Evolutionary conservation across 139 green algal genomes (phyloP), one percentile per base, ranked within the genome.

Genomic region (Chlamydomonas asymmetrica): DNA sequence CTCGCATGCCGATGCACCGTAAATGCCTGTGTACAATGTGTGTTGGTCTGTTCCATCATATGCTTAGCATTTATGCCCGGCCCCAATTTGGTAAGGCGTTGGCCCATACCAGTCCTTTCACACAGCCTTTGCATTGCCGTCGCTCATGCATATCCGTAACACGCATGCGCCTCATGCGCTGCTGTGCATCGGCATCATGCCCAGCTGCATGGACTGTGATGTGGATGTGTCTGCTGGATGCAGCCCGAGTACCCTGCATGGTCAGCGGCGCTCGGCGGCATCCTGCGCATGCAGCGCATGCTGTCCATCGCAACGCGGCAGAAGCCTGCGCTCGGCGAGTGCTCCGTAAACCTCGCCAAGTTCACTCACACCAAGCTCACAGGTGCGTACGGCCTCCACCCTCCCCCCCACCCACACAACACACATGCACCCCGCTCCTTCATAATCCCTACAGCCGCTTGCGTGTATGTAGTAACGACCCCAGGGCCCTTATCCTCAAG

Each of bases 201-300:
- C 45, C 45, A 27, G n/a, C n/a, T 57, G 13, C 40, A 5, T 3
- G 62, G 29, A 23, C 50, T 25, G 22, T 61, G 66, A 62, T 74
- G 71, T 0, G 22, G 68, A 0, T 76, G 85, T 40, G 10, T 25
- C 31, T 18, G 1, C 13, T 57, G 74, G 4, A 22, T 40, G 16
- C 34, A 68, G 16, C 32, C 59, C 0, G 87, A 92, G 43, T 72
- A 79, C 54, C 43, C 63, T 56, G 80, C 87, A 1, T 91, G 87
- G 87, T 29, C 57, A 5, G 52, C 71, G 8, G 87, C 87, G 8
- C 59, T 80, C n/a, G 38, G 35, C 1, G 67, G 66, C 45, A 50
- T 91, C 10, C n/a, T 25, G 7, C 37, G 35, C 2, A 64, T 88
- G 64, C 63, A 82, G 66, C 57, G 82, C 25, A 35, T 73, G 54